Base-by-base conservation (phyloP, 306 rosid genomes). In the Pterocarpus santalinus region DNA sequence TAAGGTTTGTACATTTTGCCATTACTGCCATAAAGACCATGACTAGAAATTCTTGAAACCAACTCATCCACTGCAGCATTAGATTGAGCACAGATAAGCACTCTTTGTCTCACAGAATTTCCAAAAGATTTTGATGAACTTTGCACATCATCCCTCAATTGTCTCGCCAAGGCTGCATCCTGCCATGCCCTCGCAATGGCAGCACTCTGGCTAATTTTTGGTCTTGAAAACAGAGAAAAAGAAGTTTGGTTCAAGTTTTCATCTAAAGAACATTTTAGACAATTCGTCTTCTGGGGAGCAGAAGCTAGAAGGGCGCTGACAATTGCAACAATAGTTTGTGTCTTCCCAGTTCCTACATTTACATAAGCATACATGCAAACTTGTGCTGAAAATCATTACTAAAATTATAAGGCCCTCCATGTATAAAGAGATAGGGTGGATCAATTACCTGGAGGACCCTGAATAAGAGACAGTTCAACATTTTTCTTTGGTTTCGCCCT, bases 31-130 rank as follows among this genome's bases (percentile, higher is more conserved):
- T 90, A 88, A 72, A 95, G 94, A 69, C 99, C 97, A 15, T 84
- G 86, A 74, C 87, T 89, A 69, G 94, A 93, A 88, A 95, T 90
- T 85, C 99, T 89, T 35, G 98, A 89, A 60, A 95, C 99, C 81
- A 95, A 87, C 68, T 95, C 99, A 89, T 95, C 99, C 63, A 95
- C 97, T 12, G 99, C 99, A 69, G 99, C 99, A 87, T 95, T 95
- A 65, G 99, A 95, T 85, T 95, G 99, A 82, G 99, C 99, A 85
- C 99, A 95, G 65, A 95, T 87, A 75, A 95, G 99, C 67, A 95
- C 89, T 87, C 99, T 95, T 74, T 89, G 82, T 86, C 86, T 90
- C 28, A 32, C 84, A 76, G 78, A 76, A 83, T 75, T 86, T 58
- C 90, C 97, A 35, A 51, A 47, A 74, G 86, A 76, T 69, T 86